Base-by-base conservation (phyloP, 164 flowering plant species). In the Nelumbo lutea region DNA sequence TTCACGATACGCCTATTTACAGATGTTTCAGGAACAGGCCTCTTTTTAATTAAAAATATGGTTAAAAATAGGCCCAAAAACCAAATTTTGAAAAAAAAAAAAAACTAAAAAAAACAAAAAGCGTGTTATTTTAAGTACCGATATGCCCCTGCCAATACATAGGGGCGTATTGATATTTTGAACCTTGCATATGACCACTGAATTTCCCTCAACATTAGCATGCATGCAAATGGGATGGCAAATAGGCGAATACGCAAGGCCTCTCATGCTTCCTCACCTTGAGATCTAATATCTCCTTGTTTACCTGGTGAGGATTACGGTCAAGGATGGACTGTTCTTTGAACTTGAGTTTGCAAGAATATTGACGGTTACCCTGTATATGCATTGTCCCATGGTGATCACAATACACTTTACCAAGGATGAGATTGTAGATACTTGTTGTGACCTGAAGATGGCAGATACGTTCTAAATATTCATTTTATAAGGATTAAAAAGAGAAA, bases 381-480 rank as follows among this genome's bases (percentile, higher is more conserved):
- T 86, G 74, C 98, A 94, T 91, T 14, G 69, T 79, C 7, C 98
- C 98, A 79, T 94, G 96, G 78, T 94, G 98, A 77, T 86, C 93
- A 66, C 94, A 90, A 52, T 88, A 94, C 39, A 94, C 56, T 81
- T 88, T 94, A 46, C 98, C 98, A 71, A 94, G 86, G 71, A 94
- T 90, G 68, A 93, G 88, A 75, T 93, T 93, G 57, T 91, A 83
- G 47, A 94, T 88, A 39, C 79, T 76, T 38, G 97, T 94, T 52
- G 98, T 94, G 27, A 94, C 97, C 97, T 94, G 75, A 73, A 27
- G 46, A 61, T 14, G 68, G 48, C 10, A 65, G 48, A 41, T 14
- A 66, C 2, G 56, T 5, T 67, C 44, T 69, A 67, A 64, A 61
- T 40, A 62, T 47, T 15, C 11, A 53, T 51, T 14, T 1, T 14